phyloP scores from a whole-genome alignment of 257 asterid genomes.

The Apocynum venetum region DNA sequence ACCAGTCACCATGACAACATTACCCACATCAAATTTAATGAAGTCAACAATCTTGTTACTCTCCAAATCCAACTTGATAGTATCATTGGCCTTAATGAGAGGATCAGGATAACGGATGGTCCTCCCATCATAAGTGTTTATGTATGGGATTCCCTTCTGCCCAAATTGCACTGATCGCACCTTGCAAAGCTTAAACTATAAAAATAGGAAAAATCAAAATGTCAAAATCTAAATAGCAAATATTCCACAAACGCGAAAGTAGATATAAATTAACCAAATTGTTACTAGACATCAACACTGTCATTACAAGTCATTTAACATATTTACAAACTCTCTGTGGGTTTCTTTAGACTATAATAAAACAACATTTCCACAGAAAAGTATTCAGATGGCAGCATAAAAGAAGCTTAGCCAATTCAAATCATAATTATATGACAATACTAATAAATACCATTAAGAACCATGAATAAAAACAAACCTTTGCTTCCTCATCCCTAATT shows the following conservation, averaged over 20 bases:
- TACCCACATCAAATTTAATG: slow-evolving; percentile 73
- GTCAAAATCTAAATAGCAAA: not conserved
- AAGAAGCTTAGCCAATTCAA: not conserved
- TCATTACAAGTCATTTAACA: not conserved
- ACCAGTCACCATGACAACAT: slow-evolving; percentile 78
- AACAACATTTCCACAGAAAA: not conserved
- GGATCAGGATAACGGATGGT: slow-evolving; percentile 78
- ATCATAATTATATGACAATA: not conserved
- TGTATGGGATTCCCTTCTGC: slow-evolving; percentile 62
- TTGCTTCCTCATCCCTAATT: slow-evolving; percentile 68
- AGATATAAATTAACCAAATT: not conserved
- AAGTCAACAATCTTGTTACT: slow-evolving; percentile 51
- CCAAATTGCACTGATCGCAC: slow-evolving; percentile 64
- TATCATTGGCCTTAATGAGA: slow-evolving; percentile 67
- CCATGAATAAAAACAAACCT: slow-evolving; percentile 28
- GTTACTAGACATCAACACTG: not conserved
- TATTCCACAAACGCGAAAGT: not conserved
- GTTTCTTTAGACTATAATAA: not conserved
- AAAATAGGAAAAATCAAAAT: not conserved
- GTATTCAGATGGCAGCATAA: not conserved
- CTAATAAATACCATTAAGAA: not conserved
- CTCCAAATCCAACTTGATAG: slow-evolving; percentile 63
- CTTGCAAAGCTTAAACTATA: slow-evolving; percentile 69
- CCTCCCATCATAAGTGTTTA: slow-evolving; percentile 70
- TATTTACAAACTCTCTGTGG: not conserved